Evolutionary conservation across 306 rosid species (phyloP).

Genomic region (Hylodesmum podocarpum): DNA sequence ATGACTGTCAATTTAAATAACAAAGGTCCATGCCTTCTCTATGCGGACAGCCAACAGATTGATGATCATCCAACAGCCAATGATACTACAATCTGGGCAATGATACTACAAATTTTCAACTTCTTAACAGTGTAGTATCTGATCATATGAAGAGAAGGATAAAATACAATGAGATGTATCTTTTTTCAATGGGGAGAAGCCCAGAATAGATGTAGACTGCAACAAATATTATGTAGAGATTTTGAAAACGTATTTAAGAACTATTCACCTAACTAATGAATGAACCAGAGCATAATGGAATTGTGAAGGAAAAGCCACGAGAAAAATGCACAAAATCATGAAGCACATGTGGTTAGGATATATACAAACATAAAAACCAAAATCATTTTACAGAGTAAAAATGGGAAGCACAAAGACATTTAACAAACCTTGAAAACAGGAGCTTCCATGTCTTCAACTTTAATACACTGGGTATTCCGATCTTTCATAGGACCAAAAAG

Average conservation of each 20-base stretch:
- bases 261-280: not conserved
- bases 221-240: not conserved
- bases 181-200: not conserved
- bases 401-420: not conserved
- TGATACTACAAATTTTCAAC: not conserved
- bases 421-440: conserved; percentile 73
- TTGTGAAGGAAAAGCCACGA: not conserved
- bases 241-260: not conserved
- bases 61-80: not conserved
- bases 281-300: not conserved
- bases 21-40: not conserved
- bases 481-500: conserved; percentile 92
- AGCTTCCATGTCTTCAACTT: conserved; percentile 81
- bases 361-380: not conserved
- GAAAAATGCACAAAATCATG: not conserved
- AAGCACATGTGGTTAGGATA: not conserved
- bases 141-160: not conserved
- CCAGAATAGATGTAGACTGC: not conserved
- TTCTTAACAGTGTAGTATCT: not conserved
- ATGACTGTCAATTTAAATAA: not conserved
- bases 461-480: conserved; percentile 60
- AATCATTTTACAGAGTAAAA: not conserved
- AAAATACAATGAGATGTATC: not conserved
- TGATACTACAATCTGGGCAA: not conserved
- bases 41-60: not conserved